These are phyloP conservation scores for Durotheca rogersii DNA, from an alignment of 495 filamentous ascomycete genomes.

Conservation along the genomic window DNA sequence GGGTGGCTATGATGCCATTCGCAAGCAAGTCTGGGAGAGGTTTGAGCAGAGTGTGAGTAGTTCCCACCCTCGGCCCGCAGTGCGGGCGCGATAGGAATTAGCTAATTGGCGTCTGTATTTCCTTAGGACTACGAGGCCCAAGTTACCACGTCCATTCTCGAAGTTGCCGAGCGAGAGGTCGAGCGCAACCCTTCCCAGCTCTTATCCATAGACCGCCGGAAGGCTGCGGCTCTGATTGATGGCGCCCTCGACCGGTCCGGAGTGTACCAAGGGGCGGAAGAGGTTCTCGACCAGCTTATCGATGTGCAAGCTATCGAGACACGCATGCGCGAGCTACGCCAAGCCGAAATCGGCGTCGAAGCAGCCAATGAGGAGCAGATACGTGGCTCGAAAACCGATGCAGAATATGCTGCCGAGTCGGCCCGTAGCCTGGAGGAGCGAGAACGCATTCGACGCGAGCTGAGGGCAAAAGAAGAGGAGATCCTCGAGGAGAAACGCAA, in stretches of 20 bases:
- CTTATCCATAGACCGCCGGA: slow-evolving; percentile 73
- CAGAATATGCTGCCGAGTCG: slow-evolving; percentile 73
- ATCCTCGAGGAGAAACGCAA: slow-evolving; percentile 68
- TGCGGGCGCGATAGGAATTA: background rate
- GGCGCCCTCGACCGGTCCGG: slow-evolving; percentile 80
- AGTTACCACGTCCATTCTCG: slow-evolving; percentile 65
- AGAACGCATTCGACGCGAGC: slow-evolving; percentile 63
- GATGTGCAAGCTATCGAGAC: slow-evolving; percentile 64
- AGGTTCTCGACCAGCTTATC: slow-evolving; percentile 66
- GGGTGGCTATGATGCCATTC: slow-evolving; percentile 80
- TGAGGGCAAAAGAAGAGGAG: slow-evolving; percentile 60
- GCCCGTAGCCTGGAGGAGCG: slow-evolving; percentile 64
- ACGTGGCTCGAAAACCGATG: slow-evolving; percentile 76
- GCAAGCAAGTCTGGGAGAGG: slow-evolving; percentile 78
- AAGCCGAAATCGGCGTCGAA: slow-evolving; percentile 73
- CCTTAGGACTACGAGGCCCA: slow-evolving; percentile 64
- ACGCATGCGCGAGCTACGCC: slow-evolving; percentile 67
- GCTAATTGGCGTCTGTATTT: slow-evolving; percentile 1
- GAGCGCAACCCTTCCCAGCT: slow-evolving; percentile 72
- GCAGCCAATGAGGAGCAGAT: slow-evolving; percentile 65
- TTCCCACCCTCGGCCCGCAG: slow-evolving; percentile 1
- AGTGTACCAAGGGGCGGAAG: slow-evolving; percentile 73
- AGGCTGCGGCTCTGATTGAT: slow-evolving; percentile 81
- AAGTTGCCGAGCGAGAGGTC: slow-evolving; percentile 76
- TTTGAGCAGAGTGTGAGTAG: slow-evolving; percentile 71